These are phyloP conservation scores for Cystofilobasidium bisporidii DNA, from an alignment of 768 basidiomycete species.

Conservation along the genomic window DNA sequence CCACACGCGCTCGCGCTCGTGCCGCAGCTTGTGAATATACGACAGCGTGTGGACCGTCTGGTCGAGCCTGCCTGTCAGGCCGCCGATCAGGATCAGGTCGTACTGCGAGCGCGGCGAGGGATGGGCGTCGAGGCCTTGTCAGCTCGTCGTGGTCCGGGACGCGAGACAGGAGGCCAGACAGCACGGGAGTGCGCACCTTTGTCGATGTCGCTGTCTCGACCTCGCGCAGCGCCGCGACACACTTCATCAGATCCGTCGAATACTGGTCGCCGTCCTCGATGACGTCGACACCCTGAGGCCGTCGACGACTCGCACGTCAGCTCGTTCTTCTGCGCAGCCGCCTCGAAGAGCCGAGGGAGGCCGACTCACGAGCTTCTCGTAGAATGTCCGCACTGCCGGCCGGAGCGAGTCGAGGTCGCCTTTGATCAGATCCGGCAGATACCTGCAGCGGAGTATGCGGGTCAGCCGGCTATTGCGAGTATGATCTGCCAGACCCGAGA, in stretches of 20 bases:
- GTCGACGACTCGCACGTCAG: not conserved
- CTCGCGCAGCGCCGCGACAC: constrained; percentile 54
- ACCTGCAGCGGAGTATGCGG: constrained; percentile 44
- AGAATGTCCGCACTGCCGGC: constrained; percentile 61
- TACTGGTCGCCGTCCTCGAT: constrained; percentile 61
- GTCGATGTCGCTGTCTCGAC: constrained; percentile 43
- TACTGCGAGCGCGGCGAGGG: constrained; percentile 44
- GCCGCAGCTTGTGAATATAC: constrained; percentile 43
- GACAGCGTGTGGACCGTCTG: constrained; percentile 88
- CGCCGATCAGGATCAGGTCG: constrained; percentile 71
- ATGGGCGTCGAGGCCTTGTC: too few relatives aligned
- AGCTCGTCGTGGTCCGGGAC: not conserved
- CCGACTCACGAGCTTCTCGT: constrained; percentile 49
- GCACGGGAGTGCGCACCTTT: not conserved
- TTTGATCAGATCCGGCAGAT: constrained; percentile 74
- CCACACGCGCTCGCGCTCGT: constrained; percentile 46
- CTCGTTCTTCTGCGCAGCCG: too few relatives aligned
- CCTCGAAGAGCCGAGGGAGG: not conserved
- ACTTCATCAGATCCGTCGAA: constrained; percentile 96
- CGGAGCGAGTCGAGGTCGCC: constrained; percentile 88
- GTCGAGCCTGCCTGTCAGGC: constrained; percentile 81
- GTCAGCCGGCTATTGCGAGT: too few relatives aligned
- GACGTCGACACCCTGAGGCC: constrained; percentile 55
- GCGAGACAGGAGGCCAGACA: not conserved
- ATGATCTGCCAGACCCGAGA: too few relatives aligned